Percentiles rank a stretch among this genome's conserved stretches.
phyloP scores from a whole-genome alignment of 2,329 filamentous ascomycete species.

The Dactylonectria macrodidyma region DNA sequence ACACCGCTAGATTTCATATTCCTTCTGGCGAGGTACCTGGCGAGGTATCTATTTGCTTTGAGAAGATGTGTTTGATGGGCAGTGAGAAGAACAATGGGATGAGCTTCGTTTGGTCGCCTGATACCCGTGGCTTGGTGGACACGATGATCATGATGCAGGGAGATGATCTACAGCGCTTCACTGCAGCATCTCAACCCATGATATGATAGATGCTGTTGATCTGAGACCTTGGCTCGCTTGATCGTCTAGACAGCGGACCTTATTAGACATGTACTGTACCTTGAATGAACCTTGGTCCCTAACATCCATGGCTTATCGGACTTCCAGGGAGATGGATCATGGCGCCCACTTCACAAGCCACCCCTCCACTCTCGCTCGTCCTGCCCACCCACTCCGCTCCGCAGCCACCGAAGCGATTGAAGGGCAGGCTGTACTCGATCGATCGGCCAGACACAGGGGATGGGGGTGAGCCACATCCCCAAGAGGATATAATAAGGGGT shows the following conservation, averaged over 20 bases:
- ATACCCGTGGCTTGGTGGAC: background rate
- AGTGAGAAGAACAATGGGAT: background rate
- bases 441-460: background rate
- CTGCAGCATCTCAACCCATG: background rate
- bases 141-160: conserved; percentile 17
- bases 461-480: background rate
- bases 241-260: background rate
- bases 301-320: background rate
- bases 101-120: background rate
- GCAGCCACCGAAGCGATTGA: background rate
- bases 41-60: background rate
- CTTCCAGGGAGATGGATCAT: conserved; percentile 4
- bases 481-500: background rate
- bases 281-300: background rate
- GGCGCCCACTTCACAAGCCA: conserved; percentile 1
- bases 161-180: conserved; percentile 2
- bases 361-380: conserved; percentile 12
- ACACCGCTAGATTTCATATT: conserved; percentile 12
- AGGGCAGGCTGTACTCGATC: background rate
- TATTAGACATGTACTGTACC: background rate
- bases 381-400: background rate
- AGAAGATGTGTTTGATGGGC: background rate
- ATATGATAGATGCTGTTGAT: background rate
- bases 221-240: background rate
- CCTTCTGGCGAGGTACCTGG: background rate